phyloP scores from a whole-genome alignment of 345 rosid species.

The Raphanus raphanistrum region DNA sequence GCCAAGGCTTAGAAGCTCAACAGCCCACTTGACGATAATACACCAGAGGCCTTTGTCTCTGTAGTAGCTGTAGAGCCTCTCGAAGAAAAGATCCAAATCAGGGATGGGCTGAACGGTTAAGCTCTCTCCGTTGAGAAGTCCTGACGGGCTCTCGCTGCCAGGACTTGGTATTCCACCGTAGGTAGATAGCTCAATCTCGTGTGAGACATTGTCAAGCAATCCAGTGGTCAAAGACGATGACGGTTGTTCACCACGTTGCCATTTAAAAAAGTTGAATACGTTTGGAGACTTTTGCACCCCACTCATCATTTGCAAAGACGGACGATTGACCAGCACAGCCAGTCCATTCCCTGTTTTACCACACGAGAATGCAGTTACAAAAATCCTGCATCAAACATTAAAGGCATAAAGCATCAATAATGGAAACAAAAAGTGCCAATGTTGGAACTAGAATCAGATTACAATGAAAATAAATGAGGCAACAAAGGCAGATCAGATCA shows the following conservation, averaged over 20 bases:
- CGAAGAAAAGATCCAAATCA: conserved; percentile 93
- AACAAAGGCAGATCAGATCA: neutral
- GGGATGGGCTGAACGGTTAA: conserved; percentile 74
- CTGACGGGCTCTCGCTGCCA: conserved; percentile 96
- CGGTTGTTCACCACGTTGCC: conserved; percentile 60
- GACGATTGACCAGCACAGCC: conserved; percentile 57
- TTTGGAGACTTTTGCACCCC: conserved; percentile 62
- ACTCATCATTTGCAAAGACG: conserved; percentile 77
- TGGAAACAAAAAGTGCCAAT: neutral
- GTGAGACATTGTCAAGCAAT: conserved; percentile 81
- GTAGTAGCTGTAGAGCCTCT: conserved; percentile 85
- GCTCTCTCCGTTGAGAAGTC: conserved; percentile 91
- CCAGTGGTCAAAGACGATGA: conserved; percentile 72
- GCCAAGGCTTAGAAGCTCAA: conserved; percentile 85
- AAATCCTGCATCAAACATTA: conserved; percentile 27
- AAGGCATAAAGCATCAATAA: no score
- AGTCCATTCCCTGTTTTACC: conserved; percentile 74
- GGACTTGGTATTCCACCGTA: conserved; percentile 84
- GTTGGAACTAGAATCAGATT: neutral
- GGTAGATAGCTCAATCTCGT: conserved; percentile 86
- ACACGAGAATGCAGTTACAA: conserved; percentile 28
- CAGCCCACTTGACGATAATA: conserved; percentile 90
- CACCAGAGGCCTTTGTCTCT: conserved; percentile 98
- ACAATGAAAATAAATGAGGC: neutral
- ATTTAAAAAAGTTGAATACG: conserved; percentile 60